phyloP scores from a whole-genome alignment of 495 filamentous ascomycete genomes.

The Pyrenopolyporus hunteri region DNA sequence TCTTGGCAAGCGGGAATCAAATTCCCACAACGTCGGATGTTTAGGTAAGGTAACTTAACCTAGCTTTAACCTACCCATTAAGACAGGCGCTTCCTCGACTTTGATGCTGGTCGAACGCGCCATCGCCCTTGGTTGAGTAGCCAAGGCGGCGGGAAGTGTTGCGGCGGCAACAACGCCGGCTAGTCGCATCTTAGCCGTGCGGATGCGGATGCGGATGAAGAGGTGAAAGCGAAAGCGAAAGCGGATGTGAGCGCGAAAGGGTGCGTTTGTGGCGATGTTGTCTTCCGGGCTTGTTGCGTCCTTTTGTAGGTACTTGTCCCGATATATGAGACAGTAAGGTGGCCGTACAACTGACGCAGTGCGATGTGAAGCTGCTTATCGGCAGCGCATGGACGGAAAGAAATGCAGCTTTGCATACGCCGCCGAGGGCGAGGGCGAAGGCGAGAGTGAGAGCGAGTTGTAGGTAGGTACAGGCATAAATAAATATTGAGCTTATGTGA shows the following conservation, averaged over 20 bases:
- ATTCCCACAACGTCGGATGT: too few species aligned
- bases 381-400: conserved; percentile 23
- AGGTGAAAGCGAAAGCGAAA: too few species aligned
- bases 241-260: too few species aligned
- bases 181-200: conserved; percentile 26
- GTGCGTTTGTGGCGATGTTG: conserved; percentile 6
- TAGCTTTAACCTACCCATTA: conserved; percentile 27
- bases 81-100: conserved; percentile 26
- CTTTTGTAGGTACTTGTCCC: neutral
- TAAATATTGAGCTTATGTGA: conserved; percentile 6
- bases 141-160: conserved; percentile 6
- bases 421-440: too few species aligned
- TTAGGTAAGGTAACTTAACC: too few species aligned
- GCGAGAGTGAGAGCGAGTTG: neutral
- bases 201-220: too few species aligned
- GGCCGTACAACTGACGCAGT: neutral
- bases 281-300: conserved; percentile 12
- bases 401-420: neutral
- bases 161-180: neutral
- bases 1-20: neutral
- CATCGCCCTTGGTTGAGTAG: conserved; percentile 18
- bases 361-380: conserved; percentile 16
- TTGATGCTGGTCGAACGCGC: conserved; percentile 26
- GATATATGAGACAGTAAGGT: conserved; percentile 1
- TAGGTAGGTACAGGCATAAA: conserved; percentile 6